phyloP scores from a whole-genome alignment of 345 rosid species.

The Pistacia vera region DNA sequence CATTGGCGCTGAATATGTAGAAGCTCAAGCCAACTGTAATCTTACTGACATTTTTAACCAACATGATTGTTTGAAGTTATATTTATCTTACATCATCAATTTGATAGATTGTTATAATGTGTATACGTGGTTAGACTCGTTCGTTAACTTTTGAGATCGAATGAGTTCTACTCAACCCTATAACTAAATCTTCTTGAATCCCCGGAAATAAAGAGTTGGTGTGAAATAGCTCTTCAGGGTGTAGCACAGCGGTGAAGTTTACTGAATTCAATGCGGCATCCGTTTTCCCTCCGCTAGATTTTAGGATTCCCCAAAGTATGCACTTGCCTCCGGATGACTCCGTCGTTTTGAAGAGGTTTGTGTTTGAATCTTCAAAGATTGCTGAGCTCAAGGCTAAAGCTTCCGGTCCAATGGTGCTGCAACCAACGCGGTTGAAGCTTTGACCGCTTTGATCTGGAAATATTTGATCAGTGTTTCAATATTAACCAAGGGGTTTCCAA shows the following conservation, averaged over 20 bases:
- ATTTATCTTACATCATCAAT: background rate
- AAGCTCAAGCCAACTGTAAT: conserved; percentile 19
- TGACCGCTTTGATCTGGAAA: conserved; percentile 21
- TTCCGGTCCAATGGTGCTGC: background rate
- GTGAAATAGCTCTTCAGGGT: background rate
- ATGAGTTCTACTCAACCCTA: background rate
- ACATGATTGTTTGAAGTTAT: conserved; percentile 12
- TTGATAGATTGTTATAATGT: background rate
- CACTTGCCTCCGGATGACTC: no score
- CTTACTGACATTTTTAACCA: conserved; percentile 14
- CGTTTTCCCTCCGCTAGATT: no score
- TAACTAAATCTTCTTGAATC: no score
- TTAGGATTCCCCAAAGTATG: no score
- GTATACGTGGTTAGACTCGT: conserved; percentile 17
- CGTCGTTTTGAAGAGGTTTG: conserved; percentile 1
- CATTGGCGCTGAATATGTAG: background rate
- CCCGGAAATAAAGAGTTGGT: conserved; percentile 14
- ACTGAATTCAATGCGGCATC: no score
- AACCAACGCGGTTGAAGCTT: conserved; percentile 24
- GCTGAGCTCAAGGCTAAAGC: conserved; percentile 16
- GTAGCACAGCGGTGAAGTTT: no score
- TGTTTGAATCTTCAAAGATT: conserved; percentile 21
- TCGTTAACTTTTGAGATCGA: conserved; percentile 22
- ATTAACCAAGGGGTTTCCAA: background rate
- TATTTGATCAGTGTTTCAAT: conserved; percentile 5